Conservation (phyloP, 768 basidiomycete genomes). For the Kockovaella imperatae region DNA sequence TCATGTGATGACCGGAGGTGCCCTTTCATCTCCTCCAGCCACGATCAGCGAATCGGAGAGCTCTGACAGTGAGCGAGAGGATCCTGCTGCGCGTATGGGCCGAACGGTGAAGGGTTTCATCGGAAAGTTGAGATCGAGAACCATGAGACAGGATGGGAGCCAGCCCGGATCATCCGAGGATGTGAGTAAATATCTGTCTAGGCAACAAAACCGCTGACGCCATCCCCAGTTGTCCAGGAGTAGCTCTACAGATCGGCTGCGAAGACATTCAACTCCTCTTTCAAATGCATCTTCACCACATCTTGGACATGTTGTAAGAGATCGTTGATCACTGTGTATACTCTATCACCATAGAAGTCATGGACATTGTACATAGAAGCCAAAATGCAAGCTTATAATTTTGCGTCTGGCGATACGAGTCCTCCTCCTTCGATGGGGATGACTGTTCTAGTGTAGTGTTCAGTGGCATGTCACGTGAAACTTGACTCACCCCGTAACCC, state of each 20-base stretch:
- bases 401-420: constrained; percentile 44
- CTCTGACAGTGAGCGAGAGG: constrained; percentile 6
- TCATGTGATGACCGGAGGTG: no score
- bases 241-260: no score
- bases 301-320: no score
- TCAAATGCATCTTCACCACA: no score
- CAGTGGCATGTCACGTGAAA: not conserved
- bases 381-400: constrained; percentile 9
- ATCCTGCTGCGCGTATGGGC: constrained; percentile 3
- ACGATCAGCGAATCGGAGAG: constrained; percentile 3
- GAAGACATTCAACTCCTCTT: no score
- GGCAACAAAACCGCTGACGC: not conserved
- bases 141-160: not conserved
- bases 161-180: constrained; percentile 12
- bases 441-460: constrained; percentile 47
- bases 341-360: not conserved
- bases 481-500: constrained; percentile 51
- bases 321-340: not conserved
- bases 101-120: constrained; percentile 19
- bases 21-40: not conserved
- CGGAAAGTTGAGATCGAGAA: constrained; percentile 15
- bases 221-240: no score
- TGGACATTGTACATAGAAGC: not conserved
- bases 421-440: constrained; percentile 57
- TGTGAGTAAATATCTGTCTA: constrained; percentile 7